A percentile compares a stretch with the other conserved stretches of the same genome.
Evolutionary conservation across 805 yeast genomes (phyloP).

Genomic region (Metschnikowia reukaufii): DNA sequence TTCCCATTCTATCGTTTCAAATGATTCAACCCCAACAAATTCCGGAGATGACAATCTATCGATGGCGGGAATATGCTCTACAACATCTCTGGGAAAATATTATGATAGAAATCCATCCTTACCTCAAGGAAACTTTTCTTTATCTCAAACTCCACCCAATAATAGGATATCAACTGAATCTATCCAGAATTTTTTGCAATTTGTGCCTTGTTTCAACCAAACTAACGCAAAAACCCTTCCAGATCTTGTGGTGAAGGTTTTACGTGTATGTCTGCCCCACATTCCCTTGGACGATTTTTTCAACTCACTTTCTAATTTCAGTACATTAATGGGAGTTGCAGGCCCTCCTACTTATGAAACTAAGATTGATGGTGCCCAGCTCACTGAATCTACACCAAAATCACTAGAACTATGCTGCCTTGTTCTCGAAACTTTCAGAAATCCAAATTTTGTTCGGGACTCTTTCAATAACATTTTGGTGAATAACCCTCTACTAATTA

Average conservation of each 20-base stretch:
- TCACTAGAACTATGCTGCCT: conserved; percentile 25
- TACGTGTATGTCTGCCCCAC: conserved; percentile 26
- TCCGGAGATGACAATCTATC: no score
- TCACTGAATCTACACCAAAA: conserved; percentile 14
- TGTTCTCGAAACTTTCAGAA: conserved; percentile 34
- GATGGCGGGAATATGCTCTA: no score
- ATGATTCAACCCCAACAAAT: no score
- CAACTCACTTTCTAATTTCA: conserved; percentile 36
- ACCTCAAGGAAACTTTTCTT: no score
- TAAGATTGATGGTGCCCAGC: conserved; percentile 32
- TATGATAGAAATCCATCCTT: no score
- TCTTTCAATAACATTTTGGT: not conserved
- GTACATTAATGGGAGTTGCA: conserved; percentile 13
- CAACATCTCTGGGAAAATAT: no score
- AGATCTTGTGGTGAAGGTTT: conserved; percentile 28
- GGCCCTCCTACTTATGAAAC: conserved; percentile 7
- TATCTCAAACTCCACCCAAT: no score
- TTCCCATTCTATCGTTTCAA: no score
- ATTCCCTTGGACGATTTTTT: conserved; percentile 42
- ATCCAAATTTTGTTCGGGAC: not conserved
- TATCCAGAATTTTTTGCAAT: no score
- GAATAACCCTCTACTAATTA: conserved; percentile 16
- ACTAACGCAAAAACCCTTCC: no score
- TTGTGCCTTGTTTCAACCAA: no score
- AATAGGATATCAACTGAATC: no score